Percentiles rank a stretch among this genome's conserved stretches.
Conservation (phyloP, 495 filamentous ascomycete species). For the Eremomyces bilateralis region DNA sequence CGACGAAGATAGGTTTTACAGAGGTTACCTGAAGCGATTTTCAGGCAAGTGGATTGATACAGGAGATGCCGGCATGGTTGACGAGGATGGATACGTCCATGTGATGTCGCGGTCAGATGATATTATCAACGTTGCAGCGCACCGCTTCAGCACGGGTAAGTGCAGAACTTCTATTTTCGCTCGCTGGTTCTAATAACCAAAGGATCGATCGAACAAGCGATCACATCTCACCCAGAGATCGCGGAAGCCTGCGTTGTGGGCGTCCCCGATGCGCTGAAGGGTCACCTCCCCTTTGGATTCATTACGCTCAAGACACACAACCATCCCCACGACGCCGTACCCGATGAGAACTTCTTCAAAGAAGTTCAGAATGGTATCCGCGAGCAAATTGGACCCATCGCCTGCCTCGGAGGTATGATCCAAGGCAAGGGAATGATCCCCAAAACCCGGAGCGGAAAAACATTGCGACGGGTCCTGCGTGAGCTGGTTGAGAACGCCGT, state of each 20-base stretch:
- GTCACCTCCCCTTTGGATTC: constrained; percentile 80
- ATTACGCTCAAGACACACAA: constrained; percentile 33
- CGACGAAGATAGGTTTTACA: constrained; percentile 67
- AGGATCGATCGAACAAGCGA: constrained; percentile 71
- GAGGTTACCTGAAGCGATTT: constrained; percentile 61
- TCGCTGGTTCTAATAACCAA: background rate
- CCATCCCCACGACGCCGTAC: constrained; percentile 24
- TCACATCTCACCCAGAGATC: constrained; percentile 55
- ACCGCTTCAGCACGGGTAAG: constrained; percentile 71
- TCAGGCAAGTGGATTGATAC: constrained; percentile 67
- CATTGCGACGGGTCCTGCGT: constrained; percentile 52
- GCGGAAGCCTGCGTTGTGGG: constrained; percentile 69
- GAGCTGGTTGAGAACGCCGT: constrained; percentile 52
- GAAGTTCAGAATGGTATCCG: constrained; percentile 44
- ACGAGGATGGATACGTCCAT: constrained; percentile 61
- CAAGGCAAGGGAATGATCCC: constrained; percentile 78
- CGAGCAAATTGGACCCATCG: constrained; percentile 74
- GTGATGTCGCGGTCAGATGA: constrained; percentile 79
- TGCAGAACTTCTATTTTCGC: background rate
- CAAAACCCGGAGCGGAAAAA: constrained; percentile 78
- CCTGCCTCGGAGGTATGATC: constrained; percentile 63
- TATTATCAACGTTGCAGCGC: constrained; percentile 87
- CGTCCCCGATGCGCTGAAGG: constrained; percentile 69
- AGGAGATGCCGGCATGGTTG: constrained; percentile 72
- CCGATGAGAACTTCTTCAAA: constrained; percentile 29